A percentile compares a stretch with the other conserved stretches of the same genome.
Conservation (phyloP, 2,329 filamentous ascomycete genomes). For the Cytospora mali region DNA sequence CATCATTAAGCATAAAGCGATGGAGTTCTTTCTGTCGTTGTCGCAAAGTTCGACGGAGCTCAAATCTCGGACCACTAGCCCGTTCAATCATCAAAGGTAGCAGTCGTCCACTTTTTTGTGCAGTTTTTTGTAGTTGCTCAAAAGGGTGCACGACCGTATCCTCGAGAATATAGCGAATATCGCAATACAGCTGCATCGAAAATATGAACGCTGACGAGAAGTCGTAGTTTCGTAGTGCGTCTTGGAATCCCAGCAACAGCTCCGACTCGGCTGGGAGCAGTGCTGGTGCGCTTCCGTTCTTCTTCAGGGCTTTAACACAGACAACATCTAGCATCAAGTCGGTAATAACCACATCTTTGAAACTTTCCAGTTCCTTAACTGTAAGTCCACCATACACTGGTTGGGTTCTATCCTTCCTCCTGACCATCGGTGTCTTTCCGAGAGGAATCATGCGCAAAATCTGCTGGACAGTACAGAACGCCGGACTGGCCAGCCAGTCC, state of each 20-base stretch:
- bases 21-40: constrained; percentile 28
- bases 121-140: constrained; percentile 31
- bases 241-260: constrained; percentile 34
- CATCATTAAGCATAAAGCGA: constrained; percentile 30
- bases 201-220: constrained; percentile 36
- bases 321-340: constrained; percentile 34
- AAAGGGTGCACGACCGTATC: constrained; percentile 29
- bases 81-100: constrained; percentile 26
- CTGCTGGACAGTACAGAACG: constrained; percentile 29
- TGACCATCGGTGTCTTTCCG: constrained; percentile 34
- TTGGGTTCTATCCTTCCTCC: constrained; percentile 14
- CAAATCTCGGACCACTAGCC: constrained; percentile 24
- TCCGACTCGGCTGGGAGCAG: constrained; percentile 34
- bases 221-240: constrained; percentile 29
- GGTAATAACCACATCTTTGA: constrained; percentile 29
- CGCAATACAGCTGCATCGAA: constrained; percentile 36
- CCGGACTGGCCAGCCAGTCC: constrained; percentile 35
- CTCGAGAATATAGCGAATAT: constrained; percentile 39
- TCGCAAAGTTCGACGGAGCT: constrained; percentile 21
- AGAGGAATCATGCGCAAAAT: constrained; percentile 30
- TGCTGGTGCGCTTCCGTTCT: constrained; percentile 27
- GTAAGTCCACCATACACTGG: constrained; percentile 32
- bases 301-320: constrained; percentile 35
- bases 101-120: constrained; percentile 20
- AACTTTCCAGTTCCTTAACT: constrained; percentile 27